phyloP scores from a whole-genome alignment of 805 yeast species.

The Candida awuae region DNA sequence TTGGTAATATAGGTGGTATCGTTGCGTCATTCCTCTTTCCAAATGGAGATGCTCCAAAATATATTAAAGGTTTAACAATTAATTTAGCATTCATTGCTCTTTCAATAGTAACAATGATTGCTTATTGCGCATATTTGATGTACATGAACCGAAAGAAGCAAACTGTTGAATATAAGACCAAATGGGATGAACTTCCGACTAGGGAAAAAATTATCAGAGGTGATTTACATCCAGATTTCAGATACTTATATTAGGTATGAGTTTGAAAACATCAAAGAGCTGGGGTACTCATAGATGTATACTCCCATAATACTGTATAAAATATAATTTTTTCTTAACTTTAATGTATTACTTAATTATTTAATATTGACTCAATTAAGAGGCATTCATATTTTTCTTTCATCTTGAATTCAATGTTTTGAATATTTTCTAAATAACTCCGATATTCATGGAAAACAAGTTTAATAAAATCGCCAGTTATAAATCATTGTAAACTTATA shows the following conservation, averaged over 20 bases:
- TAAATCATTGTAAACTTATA: too few species aligned
- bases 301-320: too few species aligned
- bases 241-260: slow-evolving; percentile 32
- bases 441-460: too few species aligned
- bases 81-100: slow-evolving; percentile 40
- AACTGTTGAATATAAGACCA: slow-evolving; percentile 21
- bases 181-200: slow-evolving; percentile 23
- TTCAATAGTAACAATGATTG: slow-evolving; percentile 31
- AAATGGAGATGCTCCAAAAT: slow-evolving; percentile 49
- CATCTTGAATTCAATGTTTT: too few species aligned
- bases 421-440: too few species aligned
- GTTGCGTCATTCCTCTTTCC: slow-evolving; percentile 52
- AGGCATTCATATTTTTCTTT: too few species aligned
- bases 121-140: slow-evolving; percentile 27
- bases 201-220: slow-evolving; percentile 28
- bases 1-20: slow-evolving; percentile 70
- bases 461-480: too few species aligned
- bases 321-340: not conserved
- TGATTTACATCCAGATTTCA: slow-evolving; percentile 37
- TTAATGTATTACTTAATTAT: not conserved
- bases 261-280: too few species aligned
- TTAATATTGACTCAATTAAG: too few species aligned
- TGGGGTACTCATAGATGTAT: too few species aligned
- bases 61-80: slow-evolving; percentile 45
- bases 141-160: slow-evolving; percentile 32